phyloP scores from a whole-genome alignment of 2,329 filamentous ascomycete genomes.

The Penicillium sp. region DNA sequence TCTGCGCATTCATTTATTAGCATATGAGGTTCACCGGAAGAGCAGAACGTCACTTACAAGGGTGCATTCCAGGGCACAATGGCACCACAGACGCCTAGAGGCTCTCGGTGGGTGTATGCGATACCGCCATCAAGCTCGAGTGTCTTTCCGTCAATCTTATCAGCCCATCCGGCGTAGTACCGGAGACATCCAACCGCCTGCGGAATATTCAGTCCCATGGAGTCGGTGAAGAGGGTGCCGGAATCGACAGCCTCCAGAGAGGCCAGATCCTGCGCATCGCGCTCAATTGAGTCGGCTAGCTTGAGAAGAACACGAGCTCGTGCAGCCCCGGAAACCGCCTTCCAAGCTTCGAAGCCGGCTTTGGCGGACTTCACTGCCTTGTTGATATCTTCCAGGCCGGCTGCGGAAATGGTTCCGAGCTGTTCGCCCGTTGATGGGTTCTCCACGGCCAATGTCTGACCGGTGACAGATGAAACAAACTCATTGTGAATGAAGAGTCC shows the following conservation, averaged over 20 bases:
- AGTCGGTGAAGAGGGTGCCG: constrained; percentile 25
- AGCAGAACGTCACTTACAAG: constrained; percentile 17
- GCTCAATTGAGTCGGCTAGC: constrained; percentile 30
- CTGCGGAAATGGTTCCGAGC: constrained; percentile 25
- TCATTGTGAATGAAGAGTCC: constrained; percentile 32
- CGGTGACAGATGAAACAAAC: constrained; percentile 22
- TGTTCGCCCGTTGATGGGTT: constrained; percentile 26
- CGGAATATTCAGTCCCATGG: constrained; percentile 25
- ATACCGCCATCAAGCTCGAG: constrained; percentile 24
- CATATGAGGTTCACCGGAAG: background rate
- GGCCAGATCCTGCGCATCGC: constrained; percentile 26
- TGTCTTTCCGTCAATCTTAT: constrained; percentile 29
- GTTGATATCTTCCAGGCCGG: constrained; percentile 26
- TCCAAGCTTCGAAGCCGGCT: constrained; percentile 25
- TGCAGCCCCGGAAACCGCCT: constrained; percentile 16
- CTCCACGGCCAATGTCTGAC: constrained; percentile 19
- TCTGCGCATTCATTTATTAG: constrained; percentile 1
- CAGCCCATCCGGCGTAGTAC: constrained; percentile 33
- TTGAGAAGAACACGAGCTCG: constrained; percentile 23
- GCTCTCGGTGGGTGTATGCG: constrained; percentile 27
- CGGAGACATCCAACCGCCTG: constrained; percentile 23
- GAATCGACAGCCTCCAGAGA: constrained; percentile 29
- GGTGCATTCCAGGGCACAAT: constrained; percentile 35
- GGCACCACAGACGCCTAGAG: constrained; percentile 29
- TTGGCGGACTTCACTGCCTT: constrained; percentile 22